Evolutionary conservation across 306 rosid genomes (phyloP), one percentile per base, ranked within the genome.

Genomic region (Fragaria ananassa): DNA sequence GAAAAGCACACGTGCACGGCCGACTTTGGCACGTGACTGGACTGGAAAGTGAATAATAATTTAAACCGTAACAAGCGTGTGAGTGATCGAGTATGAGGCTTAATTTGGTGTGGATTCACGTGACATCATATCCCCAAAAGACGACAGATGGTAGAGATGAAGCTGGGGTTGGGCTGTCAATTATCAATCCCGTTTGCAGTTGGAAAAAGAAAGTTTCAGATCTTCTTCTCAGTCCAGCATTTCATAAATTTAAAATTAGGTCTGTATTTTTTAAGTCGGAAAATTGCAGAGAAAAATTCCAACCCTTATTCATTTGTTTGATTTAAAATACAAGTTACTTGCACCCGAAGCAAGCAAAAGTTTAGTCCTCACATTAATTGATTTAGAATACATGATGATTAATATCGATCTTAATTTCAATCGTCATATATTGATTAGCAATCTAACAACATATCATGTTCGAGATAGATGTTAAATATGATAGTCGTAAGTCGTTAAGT

Each of bases 61-160:
- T 42, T 61, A 62, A 62, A 31, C 68, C 14, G 68, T 62, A 75
- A 57, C 78, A 74, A 82, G 78, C 91, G 96, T 83, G 94, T 76
- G 88, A 74, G 79, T 68, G 54, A 8, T 41, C 44, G 2, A 5
- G 17, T 25, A 42, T n/a, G 56, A 23, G 68, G 68, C 64, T 21
- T 71, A 86, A 81, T 85, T 29, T 14, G 82, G 81, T 84, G 88
- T 84, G 88, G 91, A 81, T 83, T 93, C 97, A 93, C 85, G 93
- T 93, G 97, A 90, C 78, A 71, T 74, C 73, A 12, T 71, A 71
- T 62, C 72, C 75, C 80, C 79, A 85, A 85, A 82, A 51, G 79
- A 79, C 71, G 67, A 81, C 82, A 81, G 83, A 77, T 79, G 79
- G 78, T 8, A 45, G 68, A 72, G 76, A 68, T 70, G 75, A 76